A percentile compares a stretch with the other conserved stretches of the same genome.
Evolutionary conservation across 441 rosid species (phyloP).

Genomic region (Bruguiera hainesii): DNA sequence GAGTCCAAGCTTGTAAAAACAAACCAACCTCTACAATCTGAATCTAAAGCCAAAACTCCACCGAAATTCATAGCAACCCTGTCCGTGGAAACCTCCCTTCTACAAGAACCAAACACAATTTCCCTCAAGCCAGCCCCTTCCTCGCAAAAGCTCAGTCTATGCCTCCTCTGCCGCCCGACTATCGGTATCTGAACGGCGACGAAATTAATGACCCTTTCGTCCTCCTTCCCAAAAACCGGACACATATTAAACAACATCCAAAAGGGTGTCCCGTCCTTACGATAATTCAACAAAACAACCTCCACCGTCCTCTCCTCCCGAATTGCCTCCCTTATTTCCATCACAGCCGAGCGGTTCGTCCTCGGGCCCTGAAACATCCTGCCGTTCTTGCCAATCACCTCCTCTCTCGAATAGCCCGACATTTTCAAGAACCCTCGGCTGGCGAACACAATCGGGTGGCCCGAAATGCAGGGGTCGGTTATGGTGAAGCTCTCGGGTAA

Average conservation of each 20-base stretch:
- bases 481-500: constrained; percentile 75
- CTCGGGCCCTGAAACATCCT: constrained; percentile 71
- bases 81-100: constrained; percentile 69
- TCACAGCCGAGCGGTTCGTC: constrained; percentile 59
- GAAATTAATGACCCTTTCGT: constrained; percentile 65
- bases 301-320: constrained; percentile 59
- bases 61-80: constrained; percentile 33
- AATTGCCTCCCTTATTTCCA: constrained; percentile 85
- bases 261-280: constrained; percentile 80
- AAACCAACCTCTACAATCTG: constrained; percentile 49
- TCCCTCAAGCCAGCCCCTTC: constrained; percentile 35
- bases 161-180: constrained; percentile 22
- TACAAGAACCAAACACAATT: constrained; percentile 64
- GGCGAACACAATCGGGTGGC: constrained; percentile 88
- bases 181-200: constrained; percentile 87
- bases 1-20: not conserved
- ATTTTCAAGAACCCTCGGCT: constrained; percentile 67
- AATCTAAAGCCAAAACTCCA: constrained; percentile 36
- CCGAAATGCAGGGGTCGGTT: constrained; percentile 71
- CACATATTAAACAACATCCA: constrained; percentile 79
- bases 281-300: constrained; percentile 65
- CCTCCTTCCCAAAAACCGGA: constrained; percentile 56
- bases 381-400: constrained; percentile 80
- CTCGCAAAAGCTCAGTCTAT: constrained; percentile 31
- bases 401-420: constrained; percentile 59